Percentiles rank a stretch among this genome's conserved stretches.
Conservation (phyloP, 768 basidiomycete species). For the Heimioporus sp. region DNA sequence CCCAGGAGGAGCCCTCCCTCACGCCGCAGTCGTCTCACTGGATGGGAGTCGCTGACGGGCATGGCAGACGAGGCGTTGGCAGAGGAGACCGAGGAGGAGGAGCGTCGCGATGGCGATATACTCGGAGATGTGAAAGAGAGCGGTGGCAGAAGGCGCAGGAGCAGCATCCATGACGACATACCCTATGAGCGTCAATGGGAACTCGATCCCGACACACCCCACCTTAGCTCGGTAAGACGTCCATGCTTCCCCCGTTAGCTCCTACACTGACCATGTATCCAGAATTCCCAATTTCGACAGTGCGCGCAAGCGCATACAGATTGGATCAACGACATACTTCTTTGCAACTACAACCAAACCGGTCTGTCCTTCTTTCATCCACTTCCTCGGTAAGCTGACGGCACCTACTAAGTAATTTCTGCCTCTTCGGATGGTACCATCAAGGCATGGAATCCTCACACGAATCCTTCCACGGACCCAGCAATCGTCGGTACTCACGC, state of each 20-base stretch:
- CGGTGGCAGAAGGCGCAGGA: slow-evolving; percentile 32
- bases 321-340: slow-evolving; percentile 93
- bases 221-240: slow-evolving; percentile 47
- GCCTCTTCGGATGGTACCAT: slow-evolving; percentile 96
- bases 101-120: slow-evolving; percentile 71
- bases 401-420: slow-evolving; percentile 69
- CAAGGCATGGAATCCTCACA: slow-evolving; percentile 91
- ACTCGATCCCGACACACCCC: slow-evolving; percentile 55
- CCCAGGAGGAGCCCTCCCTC: slow-evolving; percentile 34
- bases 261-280: slow-evolving; percentile 13
- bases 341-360: slow-evolving; percentile 92
- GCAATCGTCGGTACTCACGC: slow-evolving; percentile 66
- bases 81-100: slow-evolving; percentile 65
- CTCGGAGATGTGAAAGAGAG: slow-evolving; percentile 65
- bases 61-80: slow-evolving; percentile 72
- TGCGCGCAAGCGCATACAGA: slow-evolving; percentile 87
- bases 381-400: too few species aligned
- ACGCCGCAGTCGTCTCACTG: slow-evolving; percentile 30
- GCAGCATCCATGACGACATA: slow-evolving; percentile 31
- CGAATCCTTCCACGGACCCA: slow-evolving; percentile 55
- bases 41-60: slow-evolving; percentile 84
- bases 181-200: slow-evolving; percentile 82
- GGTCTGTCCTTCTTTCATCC: slow-evolving; percentile 39
- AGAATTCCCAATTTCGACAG: slow-evolving; percentile 76
- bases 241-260: not conserved